These are phyloP conservation scores for Guadua angustifolia DNA, from an alignment of 176 grass and related monocot genomes.

Conservation along the genomic window DNA sequence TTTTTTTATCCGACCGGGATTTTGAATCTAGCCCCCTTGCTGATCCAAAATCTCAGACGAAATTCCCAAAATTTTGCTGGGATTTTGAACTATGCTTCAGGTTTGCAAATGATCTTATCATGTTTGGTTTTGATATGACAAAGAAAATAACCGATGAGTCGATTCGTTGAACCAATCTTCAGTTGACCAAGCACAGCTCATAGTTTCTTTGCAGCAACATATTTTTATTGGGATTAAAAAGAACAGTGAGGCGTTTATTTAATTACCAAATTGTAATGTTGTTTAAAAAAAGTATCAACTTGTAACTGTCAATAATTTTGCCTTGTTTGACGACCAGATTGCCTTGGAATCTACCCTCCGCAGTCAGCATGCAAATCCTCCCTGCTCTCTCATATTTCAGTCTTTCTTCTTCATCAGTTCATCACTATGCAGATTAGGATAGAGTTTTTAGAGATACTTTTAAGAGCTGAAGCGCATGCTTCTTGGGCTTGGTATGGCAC, in stretches of 20 bases:
- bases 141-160: too few relatives aligned
- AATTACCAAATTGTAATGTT: too few relatives aligned
- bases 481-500: neutral
- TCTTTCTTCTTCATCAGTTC: neutral
- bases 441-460: neutral
- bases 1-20: too few relatives aligned
- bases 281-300: too few relatives aligned
- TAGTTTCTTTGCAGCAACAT: slow-evolving; percentile 14
- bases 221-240: neutral
- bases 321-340: slow-evolving; percentile 10
- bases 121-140: neutral
- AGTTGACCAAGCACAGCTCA: slow-evolving; percentile 23
- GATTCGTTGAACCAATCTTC: neutral
- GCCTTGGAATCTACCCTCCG: neutral
- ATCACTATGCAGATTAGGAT: neutral
- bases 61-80: too few relatives aligned
- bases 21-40: too few relatives aligned
- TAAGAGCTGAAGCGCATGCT: neutral
- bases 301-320: neutral
- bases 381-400: neutral
- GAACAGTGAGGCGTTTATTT: neutral
- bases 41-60: too few relatives aligned
- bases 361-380: neutral
- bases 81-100: neutral
- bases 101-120: neutral